Base-by-base conservation (phyloP, 495 filamentous ascomycete genomes). In the Penicillium simplicissimum region DNA sequence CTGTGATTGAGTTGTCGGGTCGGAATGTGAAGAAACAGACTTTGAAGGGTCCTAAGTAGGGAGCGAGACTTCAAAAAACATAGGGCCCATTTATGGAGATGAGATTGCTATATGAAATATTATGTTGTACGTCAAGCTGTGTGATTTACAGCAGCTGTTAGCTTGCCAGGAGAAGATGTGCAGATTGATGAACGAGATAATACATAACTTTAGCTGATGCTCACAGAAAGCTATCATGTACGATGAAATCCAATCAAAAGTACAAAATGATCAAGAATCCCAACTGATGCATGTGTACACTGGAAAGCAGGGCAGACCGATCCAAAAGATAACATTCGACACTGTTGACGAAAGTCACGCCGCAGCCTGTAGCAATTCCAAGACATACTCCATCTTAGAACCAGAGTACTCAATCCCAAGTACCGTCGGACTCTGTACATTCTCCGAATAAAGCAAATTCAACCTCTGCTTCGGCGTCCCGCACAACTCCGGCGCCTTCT, bases 391-490 rank as follows among this genome's bases (percentile, higher is more conserved):
- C 64, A 71, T 64, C 53, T 60, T 65, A 1, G 64, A 52, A 4
- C 69, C 69, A 4, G 69, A 70, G 57, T 71, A 71, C 17, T 71
- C 69, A 17, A 71, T 35, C 9, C 67, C 69, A 11, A 71, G 58
- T 1, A 70, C 64, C 13, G 64, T 23, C 3, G 59, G 67, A 9
- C 34, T 64, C 25, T 65, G 61, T 13, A 43, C 7, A 31, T 56
- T 64, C 17, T 71, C 69, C 13, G 67, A 65, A 19, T 71, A 71
- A 36, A 67, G 59, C 37, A 67, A 37, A 4, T 64, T 56, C 1
- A 71, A 37, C n/a, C 48, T 28, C 9, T 70, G 61, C 15, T 36
- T 62, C 1, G 56, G 56, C 11, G 42, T 47, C 17, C 55, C 40
- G n/a, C 54, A 62, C 2, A 67, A 25, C 2, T 21, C 35, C 8